A percentile compares a stretch with the other conserved stretches of the same genome.
phyloP scores from a whole-genome alignment of 1,284 basidiomycete genomes.

The Stygiomarasmius scandens region DNA sequence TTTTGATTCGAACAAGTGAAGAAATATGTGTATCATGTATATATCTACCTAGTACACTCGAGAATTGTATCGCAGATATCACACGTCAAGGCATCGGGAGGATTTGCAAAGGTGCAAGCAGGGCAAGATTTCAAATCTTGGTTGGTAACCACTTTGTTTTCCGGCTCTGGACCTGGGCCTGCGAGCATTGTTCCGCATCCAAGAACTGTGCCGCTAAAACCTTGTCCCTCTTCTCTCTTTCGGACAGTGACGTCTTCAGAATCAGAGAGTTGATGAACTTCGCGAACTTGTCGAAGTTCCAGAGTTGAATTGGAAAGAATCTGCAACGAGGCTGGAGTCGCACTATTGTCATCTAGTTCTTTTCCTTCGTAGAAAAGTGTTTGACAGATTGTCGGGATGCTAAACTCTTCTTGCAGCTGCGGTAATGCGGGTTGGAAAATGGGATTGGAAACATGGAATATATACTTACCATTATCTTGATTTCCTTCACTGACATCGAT shows the following conservation, averaged over 20 bases:
- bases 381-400: conserved; percentile 75
- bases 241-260: conserved; percentile 48
- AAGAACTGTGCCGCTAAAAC: conserved; percentile 75
- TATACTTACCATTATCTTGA: conserved; percentile 68
- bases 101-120: conserved; percentile 47
- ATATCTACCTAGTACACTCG: conserved; percentile 9
- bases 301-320: conserved; percentile 67
- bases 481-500: conserved; percentile 70
- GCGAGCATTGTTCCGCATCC: conserved; percentile 34
- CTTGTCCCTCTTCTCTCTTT: conserved; percentile 62
- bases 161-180: conserved; percentile 14
- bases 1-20: neutral
- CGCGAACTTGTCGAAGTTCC: conserved; percentile 64
- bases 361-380: conserved; percentile 61
- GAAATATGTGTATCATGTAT: conserved; percentile 13
- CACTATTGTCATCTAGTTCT: conserved; percentile 67
- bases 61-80: conserved; percentile 44
- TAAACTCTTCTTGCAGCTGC: conserved; percentile 60
- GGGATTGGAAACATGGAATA: neutral
- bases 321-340: conserved; percentile 60
- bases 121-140: conserved; percentile 37
- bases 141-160: too few relatives aligned
- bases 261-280: conserved; percentile 60
- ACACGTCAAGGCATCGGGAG: conserved; percentile 37
- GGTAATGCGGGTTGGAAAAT: neutral